These are phyloP conservation scores for Penicillium sp. DNA, from an alignment of 2,329 filamentous ascomycete species.

Conservation along the genomic window DNA sequence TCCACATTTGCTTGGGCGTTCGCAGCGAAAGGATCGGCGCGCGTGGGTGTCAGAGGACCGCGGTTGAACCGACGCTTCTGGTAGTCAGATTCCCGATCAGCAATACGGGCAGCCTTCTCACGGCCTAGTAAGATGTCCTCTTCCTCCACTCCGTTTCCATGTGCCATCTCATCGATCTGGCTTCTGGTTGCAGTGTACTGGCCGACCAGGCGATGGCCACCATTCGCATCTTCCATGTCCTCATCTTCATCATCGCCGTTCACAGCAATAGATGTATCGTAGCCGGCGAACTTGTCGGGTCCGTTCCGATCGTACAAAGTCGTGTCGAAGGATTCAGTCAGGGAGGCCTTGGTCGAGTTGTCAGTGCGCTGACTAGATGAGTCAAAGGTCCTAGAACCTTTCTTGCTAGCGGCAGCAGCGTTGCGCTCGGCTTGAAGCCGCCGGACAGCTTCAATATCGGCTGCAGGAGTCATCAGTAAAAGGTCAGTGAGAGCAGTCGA, in stretches of 20 bases:
- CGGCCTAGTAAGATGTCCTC: conserved; percentile 84
- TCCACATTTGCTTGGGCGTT: conserved; percentile 71
- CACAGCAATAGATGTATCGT: conserved; percentile 85
- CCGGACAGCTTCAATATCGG: conserved; percentile 86
- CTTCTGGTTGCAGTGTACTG: conserved; percentile 94
- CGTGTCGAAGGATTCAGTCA: conserved; percentile 85
- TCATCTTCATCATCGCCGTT: conserved; percentile 75
- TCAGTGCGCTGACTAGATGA: conserved; percentile 80
- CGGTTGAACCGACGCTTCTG: conserved; percentile 95
- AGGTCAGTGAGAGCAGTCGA: conserved; percentile 20
- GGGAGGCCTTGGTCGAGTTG: conserved; percentile 84
- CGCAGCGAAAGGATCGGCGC: conserved; percentile 82
- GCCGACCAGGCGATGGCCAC: conserved; percentile 79
- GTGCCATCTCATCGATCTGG: conserved; percentile 93
- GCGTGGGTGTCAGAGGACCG: conserved; percentile 76
- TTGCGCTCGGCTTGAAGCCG: conserved; percentile 94
- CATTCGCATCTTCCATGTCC: conserved; percentile 76
- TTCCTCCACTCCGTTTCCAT: conserved; percentile 84
- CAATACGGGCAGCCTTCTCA: conserved; percentile 89
- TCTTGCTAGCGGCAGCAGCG: conserved; percentile 75
- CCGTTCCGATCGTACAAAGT: conserved; percentile 82
- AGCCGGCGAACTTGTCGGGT: conserved; percentile 83
- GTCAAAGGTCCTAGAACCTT: conserved; percentile 81
- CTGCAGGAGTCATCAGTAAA: conserved; percentile 47
- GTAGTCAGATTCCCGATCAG: conserved; percentile 94